Evolutionary conservation across 1,139 yeast genomes (phyloP).

Genomic region (Schwanniomyces etchellsii): DNA sequence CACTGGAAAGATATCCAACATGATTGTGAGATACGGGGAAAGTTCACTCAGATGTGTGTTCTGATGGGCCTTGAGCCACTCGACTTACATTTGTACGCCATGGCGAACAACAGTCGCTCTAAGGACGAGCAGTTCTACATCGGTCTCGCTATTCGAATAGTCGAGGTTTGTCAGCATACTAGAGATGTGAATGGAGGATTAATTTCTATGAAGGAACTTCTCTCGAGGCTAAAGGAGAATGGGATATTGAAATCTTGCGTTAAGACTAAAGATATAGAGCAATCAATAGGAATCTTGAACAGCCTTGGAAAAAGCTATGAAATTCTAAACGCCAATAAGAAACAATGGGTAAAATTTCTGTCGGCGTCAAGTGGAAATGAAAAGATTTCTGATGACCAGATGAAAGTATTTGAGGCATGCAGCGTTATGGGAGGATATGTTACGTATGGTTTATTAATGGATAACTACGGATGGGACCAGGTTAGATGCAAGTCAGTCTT

Average conservation of each 20-base stretch:
- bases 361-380: constrained; percentile 21
- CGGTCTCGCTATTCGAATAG: constrained; percentile 64
- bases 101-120: constrained; percentile 3
- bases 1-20: constrained; percentile 57
- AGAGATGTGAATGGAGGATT: constrained; percentile 77
- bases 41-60: constrained; percentile 70
- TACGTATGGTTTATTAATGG: constrained; percentile 54
- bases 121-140: constrained; percentile 47
- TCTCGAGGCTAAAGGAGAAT: constrained; percentile 19
- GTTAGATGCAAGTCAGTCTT: constrained; percentile 58
- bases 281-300: constrained; percentile 15
- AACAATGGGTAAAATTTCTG: constrained; percentile 37
- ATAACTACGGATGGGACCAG: constrained; percentile 68
- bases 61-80: constrained; percentile 84
- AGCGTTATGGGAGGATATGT: constrained; percentile 64
- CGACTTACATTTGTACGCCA: constrained; percentile 35
- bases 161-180: constrained; percentile 70
- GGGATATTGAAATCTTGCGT: constrained; percentile 15
- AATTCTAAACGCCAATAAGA: constrained; percentile 24
- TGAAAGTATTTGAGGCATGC: constrained; percentile 65
- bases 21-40: constrained; percentile 60
- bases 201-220: constrained; percentile 57
- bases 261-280: constrained; percentile 14
- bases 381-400: constrained; percentile 54
- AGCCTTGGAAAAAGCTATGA: constrained; percentile 36